Evolutionary conservation across 2,329 filamentous ascomycete species (phyloP), one percentile per base, ranked within the genome.

Genomic region (Pyricularia grisea): DNA sequence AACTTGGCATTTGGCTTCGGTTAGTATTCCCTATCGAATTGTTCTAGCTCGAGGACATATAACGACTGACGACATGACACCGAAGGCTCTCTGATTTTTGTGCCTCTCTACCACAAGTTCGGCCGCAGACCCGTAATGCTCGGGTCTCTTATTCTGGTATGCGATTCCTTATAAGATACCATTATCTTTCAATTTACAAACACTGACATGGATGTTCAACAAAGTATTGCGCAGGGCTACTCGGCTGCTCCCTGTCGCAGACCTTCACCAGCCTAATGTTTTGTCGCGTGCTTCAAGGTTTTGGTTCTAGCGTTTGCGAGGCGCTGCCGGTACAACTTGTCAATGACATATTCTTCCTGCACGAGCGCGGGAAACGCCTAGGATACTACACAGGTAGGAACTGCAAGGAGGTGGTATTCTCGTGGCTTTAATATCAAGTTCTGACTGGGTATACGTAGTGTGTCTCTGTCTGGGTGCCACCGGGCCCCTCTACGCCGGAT

Each of bases 1-100:
- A 88, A 88, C 74, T 78, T 88, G 25, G 83, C 84, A 4, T 88
- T 86, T 75, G 87, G 87, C 0, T 86, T 88, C 70, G 84, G 83
- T 76, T 76, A 70, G 42, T n/a, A 50, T 50, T 20, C 42, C 4
- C 42, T 20, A 5, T 11, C 6, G 42, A 74, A 20, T 3, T 73
- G 9, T 23, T n/a, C n/a, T 31, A 14, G 33, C 12, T 4, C 2
- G 2, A 25, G 42, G 20, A 1, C 42, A 1, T n/a, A 20, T 4
- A 50, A 66, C 58, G 27, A 30, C 69, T 64, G 31, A 68, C 36
- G 5, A 60, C 17, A 61, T 33, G 4, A 36, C 9, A 58, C 42
- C 7, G 50, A 23, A 79, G 78, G 82, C 3, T 85, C 84, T 0
- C 77, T 88, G 25, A 58, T 88, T 3, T 79, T 88, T 1, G 85